Conservation (phyloP, 73 alveolate genomes). For the Tetrahymena borealis region DNA sequence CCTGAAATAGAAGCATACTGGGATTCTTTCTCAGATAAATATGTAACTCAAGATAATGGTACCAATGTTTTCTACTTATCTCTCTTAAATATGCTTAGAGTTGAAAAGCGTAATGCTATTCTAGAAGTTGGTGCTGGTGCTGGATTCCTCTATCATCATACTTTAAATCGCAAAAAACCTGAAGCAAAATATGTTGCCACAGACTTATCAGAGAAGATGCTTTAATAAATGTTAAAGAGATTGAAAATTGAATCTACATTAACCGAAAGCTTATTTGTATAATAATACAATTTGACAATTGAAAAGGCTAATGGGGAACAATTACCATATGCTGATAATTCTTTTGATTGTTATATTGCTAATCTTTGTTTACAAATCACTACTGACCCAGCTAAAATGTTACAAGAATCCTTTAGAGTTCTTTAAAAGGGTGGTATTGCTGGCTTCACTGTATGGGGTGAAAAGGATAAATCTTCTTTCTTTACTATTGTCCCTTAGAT, state of each 20-base stretch:
- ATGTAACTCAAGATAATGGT: neutral
- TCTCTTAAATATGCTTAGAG: neutral
- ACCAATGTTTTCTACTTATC: neutral
- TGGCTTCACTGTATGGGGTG: slow-evolving; percentile 68
- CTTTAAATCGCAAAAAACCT: neutral
- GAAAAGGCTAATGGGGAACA: slow-evolving; percentile 31
- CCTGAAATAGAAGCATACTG: neutral
- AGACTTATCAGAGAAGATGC: neutral
- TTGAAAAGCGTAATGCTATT: neutral
- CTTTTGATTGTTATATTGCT: slow-evolving; percentile 57
- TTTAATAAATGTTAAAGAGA: neutral
- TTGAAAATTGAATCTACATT: neutral
- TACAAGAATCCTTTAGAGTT: slow-evolving; percentile 56
- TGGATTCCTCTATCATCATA: neutral
- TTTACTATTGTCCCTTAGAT: neutral
- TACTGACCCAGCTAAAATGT: slow-evolving; percentile 38
- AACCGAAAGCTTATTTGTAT: neutral
- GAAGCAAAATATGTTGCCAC: neutral
- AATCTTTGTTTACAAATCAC: slow-evolving; percentile 53
- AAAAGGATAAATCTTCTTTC: slow-evolving; percentile 31
- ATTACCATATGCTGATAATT: slow-evolving; percentile 45
- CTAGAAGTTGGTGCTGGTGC: neutral
- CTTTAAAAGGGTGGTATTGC: slow-evolving; percentile 36
- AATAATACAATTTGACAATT: neutral
- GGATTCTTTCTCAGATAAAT: neutral